Evolutionary conservation across 139 green algal genomes (phyloP), one percentile per base, ranked within the genome.

Genomic region (Chlorella sp.): DNA sequence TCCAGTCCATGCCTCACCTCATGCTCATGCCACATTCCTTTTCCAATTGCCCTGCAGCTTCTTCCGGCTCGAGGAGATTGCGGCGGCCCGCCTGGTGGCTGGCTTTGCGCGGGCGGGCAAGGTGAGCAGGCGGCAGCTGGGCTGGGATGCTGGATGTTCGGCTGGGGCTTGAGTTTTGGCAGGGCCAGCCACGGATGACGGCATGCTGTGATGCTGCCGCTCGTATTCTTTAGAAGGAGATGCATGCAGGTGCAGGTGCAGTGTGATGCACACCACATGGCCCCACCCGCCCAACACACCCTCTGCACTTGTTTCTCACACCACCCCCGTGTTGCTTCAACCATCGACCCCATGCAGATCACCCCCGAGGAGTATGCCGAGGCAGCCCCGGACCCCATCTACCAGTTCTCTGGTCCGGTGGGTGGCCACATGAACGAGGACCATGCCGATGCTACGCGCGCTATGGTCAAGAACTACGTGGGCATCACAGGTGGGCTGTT

Each of bases 371-470:
- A 69, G 67, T 85, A 74, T 81, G 74, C 4, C 0, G 67, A 87
- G 25, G 93, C 94, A 2, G 56, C 82, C 39, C 82, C 89, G 0
- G 96, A 98, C 88, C 93, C 94, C 9, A 89, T 98, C 23, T 88
- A 91, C 18, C 63, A 85, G 23, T 98, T 97, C 83, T 90, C 91
- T 0, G 85, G 9, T 5, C 92, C 93, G 32, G 91, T 98, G 34
- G 93, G 87, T 68, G 70, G 85, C 12, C 95, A 98, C 91, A 98
- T 98, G 96, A 91, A 92, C 39, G 78, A 55, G 1, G 87, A 88
- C 82, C 89, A 91, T 80, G 70, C 82, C 2, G 86, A 88, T 28
- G 86, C 92, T 25, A 92, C 88, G 18, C 41, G 72, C 3, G 93
- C 90, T 34, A 95, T 95, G 92, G 88, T 96, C 39, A 83, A 89